Evolutionary conservation across 345 rosid genomes (phyloP), one percentile per base, ranked within the genome.

Genomic region (Aethionema arabicum): DNA sequence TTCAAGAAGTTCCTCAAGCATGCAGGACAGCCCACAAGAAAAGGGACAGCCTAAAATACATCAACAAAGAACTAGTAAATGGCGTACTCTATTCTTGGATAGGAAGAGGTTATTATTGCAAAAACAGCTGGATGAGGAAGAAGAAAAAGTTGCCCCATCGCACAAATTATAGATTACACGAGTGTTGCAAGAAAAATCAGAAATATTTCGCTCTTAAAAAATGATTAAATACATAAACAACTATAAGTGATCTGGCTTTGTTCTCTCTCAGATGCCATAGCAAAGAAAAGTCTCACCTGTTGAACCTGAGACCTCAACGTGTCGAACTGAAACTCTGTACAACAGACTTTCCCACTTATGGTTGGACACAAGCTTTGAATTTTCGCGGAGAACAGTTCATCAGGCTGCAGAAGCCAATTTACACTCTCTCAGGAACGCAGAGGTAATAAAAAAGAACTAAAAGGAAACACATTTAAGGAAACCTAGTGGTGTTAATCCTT

Each of bases 1-100:
- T 92, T 92, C 67, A 92, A 69, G 74, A 92, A 92, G 76, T 92
- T 92, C 79, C 97, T 87, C 77, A 92, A 77, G 84, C 98, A 92
- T 42, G 98, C 96, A 32, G 98, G 98, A 82, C 98, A 92, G 62
- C 98, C 98, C 41, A 89, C 97, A 40, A 92, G 91, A 69, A 92
- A 84, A 49, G 98, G 96, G 59, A 92, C 81, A 61, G 91, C 98
- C 98, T 92, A 76, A 61, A 75, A 74, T 35, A 50, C 56, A 62
- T 61, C 15, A 47, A 55, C 0, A 32, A 1, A 32, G 36, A 56
- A 40, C 7, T 5, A 69, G 73, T 51, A 60, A 59, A 59, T 43
- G 11, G n/a, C n/a, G 29, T 11, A 27, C 42, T 48, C 27, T 5
- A 56, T 15, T 36, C 43, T 56, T 12, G 27, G 14, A 50, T 15